Percentiles rank a stretch among this genome's conserved stretches.
Evolutionary conservation across 805 yeast species (phyloP).

Genomic region (Wickerhamiella shivajii): DNA sequence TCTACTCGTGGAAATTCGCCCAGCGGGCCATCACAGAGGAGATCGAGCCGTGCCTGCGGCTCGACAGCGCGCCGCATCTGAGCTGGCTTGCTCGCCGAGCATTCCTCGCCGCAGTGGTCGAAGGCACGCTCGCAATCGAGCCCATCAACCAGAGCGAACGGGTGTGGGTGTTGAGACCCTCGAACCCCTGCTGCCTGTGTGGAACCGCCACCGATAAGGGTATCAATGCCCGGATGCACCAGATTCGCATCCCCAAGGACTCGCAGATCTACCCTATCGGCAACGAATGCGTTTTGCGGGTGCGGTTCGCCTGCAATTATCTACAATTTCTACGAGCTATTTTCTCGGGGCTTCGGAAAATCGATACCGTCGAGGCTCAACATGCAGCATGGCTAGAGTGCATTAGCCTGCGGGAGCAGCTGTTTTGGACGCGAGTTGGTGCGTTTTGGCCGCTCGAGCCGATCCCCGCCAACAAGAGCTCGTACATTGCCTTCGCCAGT

Average conservation of each 20-base stretch:
- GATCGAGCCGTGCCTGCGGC: slow-evolving; percentile 53
- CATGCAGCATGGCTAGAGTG: slow-evolving; percentile 51
- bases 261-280: slow-evolving; percentile 39
- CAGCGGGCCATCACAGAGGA: slow-evolving; percentile 59
- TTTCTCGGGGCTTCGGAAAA: slow-evolving; percentile 43
- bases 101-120: slow-evolving; percentile 53
- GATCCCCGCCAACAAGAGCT: background rate
- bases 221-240: slow-evolving; percentile 63
- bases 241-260: slow-evolving; percentile 31
- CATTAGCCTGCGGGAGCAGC: slow-evolving; percentile 47
- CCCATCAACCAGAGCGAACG: slow-evolving; percentile 79
- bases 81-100: slow-evolving; percentile 48
- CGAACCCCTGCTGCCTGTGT: slow-evolving; percentile 68
- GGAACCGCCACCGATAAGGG: slow-evolving; percentile 61
- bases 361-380: slow-evolving; percentile 29
- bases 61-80: slow-evolving; percentile 50
- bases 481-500: slow-evolving; percentile 1
- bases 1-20: slow-evolving; percentile 32
- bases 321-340: slow-evolving; percentile 62
- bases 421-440: slow-evolving; percentile 78
- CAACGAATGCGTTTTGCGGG: slow-evolving; percentile 61
- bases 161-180: slow-evolving; percentile 35
- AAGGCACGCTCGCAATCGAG: slow-evolving; percentile 68
- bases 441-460: slow-evolving; percentile 17
- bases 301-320: slow-evolving; percentile 72